A percentile compares a stretch with the other conserved stretches of the same genome.
Conservation (phyloP, 768 basidiomycete species). For the Calocybe cyanea region DNA sequence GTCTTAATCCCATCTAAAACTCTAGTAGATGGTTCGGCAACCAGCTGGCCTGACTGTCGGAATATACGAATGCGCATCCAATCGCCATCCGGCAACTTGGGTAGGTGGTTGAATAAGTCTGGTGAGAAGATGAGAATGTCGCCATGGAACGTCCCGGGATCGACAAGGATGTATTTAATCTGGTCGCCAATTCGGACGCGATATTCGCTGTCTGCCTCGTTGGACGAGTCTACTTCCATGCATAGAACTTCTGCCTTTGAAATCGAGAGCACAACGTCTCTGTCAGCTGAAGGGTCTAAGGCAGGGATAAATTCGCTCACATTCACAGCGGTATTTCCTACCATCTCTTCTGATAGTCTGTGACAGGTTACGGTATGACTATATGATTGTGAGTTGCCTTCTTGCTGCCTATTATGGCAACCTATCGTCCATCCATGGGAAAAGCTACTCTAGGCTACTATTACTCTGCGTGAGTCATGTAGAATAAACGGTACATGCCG, state of each 20-base stretch:
- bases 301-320: no score
- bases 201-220: background rate
- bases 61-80: background rate
- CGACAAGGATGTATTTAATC: background rate
- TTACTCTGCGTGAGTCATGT: no score
- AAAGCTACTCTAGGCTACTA: no score
- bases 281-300: no score
- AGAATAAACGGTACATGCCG: no score
- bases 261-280: no score
- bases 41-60: background rate
- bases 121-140: background rate
- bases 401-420: no score
- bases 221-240: slow-evolving; percentile 7
- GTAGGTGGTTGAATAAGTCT: background rate
- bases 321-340: no score
- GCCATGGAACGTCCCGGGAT: background rate
- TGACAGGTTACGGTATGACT: no score
- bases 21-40: background rate
- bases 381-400: no score
- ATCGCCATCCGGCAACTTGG: background rate
- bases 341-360: no score
- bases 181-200: background rate
- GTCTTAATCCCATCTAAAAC: background rate
- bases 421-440: no score
- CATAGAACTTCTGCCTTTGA: slow-evolving; percentile 26